Conservation (phyloP, 108 stramenopile genomes). For the Licmophora abbreviata region DNA sequence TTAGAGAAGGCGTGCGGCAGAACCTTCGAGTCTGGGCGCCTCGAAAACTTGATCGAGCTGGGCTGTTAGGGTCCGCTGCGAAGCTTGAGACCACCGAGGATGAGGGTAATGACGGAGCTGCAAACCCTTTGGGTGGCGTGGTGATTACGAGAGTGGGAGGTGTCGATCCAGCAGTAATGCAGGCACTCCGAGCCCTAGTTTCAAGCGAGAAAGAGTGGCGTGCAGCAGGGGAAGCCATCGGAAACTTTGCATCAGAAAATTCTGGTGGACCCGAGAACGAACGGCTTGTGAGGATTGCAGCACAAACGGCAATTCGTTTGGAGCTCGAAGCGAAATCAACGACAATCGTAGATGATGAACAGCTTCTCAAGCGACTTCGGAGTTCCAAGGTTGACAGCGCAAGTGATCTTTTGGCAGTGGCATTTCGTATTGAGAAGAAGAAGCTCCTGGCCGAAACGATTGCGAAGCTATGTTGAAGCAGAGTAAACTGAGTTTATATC, state of each 20-base stretch:
- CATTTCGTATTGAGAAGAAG: slow-evolving; percentile 80
- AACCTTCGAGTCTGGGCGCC: slow-evolving; percentile 54
- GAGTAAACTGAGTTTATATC: slow-evolving; percentile 9
- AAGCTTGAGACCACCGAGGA: slow-evolving; percentile 3
- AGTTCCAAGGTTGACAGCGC: slow-evolving; percentile 14
- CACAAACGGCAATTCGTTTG: slow-evolving; percentile 57
- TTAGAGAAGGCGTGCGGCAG: slow-evolving; percentile 66
- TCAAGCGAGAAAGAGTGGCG: slow-evolving; percentile 72
- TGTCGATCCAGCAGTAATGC: slow-evolving; percentile 77
- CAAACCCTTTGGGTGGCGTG: slow-evolving; percentile 68
- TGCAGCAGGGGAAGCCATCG: slow-evolving; percentile 65
- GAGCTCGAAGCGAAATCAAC: slow-evolving; percentile 66
- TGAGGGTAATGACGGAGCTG: slow-evolving; percentile 20
- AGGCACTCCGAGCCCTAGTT: slow-evolving; percentile 70
- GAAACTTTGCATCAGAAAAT: slow-evolving; percentile 58
- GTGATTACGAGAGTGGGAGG: slow-evolving; percentile 64
- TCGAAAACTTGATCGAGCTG: slow-evolving; percentile 69
- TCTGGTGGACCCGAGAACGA: slow-evolving; percentile 55
- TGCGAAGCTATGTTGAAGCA: slow-evolving; percentile 8
- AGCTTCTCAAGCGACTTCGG: slow-evolving; percentile 33
- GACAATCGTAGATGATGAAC: slow-evolving; percentile 64
- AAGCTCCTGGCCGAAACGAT: slow-evolving; percentile 61
- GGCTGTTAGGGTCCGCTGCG: slow-evolving; percentile 46
- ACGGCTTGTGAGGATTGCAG: slow-evolving; percentile 45
- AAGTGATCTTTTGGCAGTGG: slow-evolving; percentile 49